Evolutionary conservation across 148 eudicot genomes (phyloP).

Genomic region (Spergularia marina): DNA sequence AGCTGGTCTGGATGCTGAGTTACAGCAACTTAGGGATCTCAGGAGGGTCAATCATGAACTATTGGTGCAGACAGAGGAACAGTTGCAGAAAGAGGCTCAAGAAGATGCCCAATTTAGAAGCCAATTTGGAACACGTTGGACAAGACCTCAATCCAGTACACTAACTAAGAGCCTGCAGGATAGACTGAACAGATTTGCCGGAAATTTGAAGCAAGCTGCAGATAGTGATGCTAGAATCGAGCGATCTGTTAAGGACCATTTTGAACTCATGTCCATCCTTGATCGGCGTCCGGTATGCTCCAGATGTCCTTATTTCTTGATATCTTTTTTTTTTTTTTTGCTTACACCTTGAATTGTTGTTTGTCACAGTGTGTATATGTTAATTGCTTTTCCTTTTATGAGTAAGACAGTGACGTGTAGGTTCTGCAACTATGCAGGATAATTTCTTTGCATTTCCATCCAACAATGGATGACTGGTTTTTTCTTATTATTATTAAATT

Average conservation of each 20-base stretch:
- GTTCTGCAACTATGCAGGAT: too few species aligned
- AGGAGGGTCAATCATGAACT: constrained; percentile 93
- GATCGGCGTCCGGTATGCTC: constrained; percentile 74
- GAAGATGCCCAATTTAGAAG: constrained; percentile 91
- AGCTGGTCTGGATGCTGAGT: constrained; percentile 81
- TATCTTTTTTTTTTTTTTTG: constrained; percentile 4
- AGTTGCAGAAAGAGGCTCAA: constrained; percentile 84
- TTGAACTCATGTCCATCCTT: constrained; percentile 88
- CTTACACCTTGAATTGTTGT: not conserved
- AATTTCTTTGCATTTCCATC: too few species aligned
- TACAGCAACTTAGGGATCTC: constrained; percentile 84
- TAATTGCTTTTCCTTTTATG: too few species aligned
- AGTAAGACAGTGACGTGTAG: too few species aligned
- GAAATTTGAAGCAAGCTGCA: constrained; percentile 90
- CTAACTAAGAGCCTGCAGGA: constrained; percentile 87
- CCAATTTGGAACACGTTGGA: constrained; percentile 97
- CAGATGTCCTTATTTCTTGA: constrained; percentile 9
- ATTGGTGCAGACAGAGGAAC: constrained; percentile 91
- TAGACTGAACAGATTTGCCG: constrained; percentile 89
- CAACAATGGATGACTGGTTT: too few species aligned
- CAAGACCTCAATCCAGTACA: constrained; percentile 95
- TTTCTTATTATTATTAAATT: too few species aligned
- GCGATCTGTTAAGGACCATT: constrained; percentile 86
- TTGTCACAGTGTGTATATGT: not conserved
- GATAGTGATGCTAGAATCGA: constrained; percentile 95